These are phyloP conservation scores for Cotoneaster glaucophyllus DNA, from an alignment of 306 rosid genomes.

Conservation along the genomic window DNA sequence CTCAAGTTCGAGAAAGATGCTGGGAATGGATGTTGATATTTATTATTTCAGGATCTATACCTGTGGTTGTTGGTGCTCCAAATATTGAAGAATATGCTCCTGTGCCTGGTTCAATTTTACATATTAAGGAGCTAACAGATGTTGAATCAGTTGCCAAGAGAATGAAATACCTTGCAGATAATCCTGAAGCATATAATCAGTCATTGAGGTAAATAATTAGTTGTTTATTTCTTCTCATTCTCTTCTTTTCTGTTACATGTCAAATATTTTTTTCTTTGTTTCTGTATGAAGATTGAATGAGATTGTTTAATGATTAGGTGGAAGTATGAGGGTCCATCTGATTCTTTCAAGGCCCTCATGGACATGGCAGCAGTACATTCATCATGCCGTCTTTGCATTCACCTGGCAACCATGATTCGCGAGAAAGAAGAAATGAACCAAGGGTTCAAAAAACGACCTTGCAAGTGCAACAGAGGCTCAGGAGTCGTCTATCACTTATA, in stretches of 20 bases:
- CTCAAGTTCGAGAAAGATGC: neutral
- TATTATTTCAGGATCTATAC: slow-evolving; percentile 56
- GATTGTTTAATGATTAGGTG: slow-evolving; percentile 55
- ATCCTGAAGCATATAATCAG: slow-evolving; percentile 75
- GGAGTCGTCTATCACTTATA: slow-evolving; percentile 65
- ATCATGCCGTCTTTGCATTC: slow-evolving; percentile 97
- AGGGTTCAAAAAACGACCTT: slow-evolving; percentile 66
- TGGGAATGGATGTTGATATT: slow-evolving; percentile 18
- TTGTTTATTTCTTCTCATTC: neutral
- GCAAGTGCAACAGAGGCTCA: slow-evolving; percentile 79
- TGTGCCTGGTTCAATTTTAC: slow-evolving; percentile 60
- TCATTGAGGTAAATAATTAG: slow-evolving; percentile 52
- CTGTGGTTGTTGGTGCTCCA: slow-evolving; percentile 94
- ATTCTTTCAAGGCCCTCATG: slow-evolving; percentile 93
- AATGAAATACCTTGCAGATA: slow-evolving; percentile 67
- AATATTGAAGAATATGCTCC: slow-evolving; percentile 90
- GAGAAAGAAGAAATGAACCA: slow-evolving; percentile 70
- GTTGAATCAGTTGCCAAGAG: slow-evolving; percentile 59
- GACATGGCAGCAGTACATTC: slow-evolving; percentile 99
- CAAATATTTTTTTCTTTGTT: neutral
- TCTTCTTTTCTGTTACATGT: neutral
- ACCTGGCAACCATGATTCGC: slow-evolving; percentile 66
- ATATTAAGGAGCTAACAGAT: slow-evolving; percentile 62
- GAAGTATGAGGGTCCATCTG: slow-evolving; percentile 94
- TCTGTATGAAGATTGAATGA: slow-evolving; percentile 7